Conservation (phyloP, 2,329 filamentous ascomycete genomes). For the Hymenoscyphus repandus region DNA sequence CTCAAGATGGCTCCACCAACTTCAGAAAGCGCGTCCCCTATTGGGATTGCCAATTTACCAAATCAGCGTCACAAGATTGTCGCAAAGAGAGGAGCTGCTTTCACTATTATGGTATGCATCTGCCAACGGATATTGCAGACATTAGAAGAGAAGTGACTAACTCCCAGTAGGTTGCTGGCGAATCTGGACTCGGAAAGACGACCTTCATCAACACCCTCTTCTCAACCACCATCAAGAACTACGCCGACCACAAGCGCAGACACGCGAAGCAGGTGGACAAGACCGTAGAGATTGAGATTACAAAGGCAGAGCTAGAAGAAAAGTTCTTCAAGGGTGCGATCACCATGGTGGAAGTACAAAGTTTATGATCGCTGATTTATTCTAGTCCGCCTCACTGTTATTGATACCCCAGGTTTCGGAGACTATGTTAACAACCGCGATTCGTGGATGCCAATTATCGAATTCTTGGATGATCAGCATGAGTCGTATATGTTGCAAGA, state of each 20-base stretch:
- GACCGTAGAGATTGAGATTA: slow-evolving; percentile 99
- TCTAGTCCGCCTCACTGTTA: slow-evolving; percentile 92
- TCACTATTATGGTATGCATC: slow-evolving; percentile 87
- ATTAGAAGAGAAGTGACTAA: slow-evolving; percentile 2
- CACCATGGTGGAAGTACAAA: not conserved
- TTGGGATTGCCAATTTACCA: slow-evolving; percentile 66
- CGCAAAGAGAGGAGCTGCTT: slow-evolving; percentile 84
- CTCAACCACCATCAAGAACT: slow-evolving; percentile 99
- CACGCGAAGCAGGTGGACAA: slow-evolving; percentile 99
- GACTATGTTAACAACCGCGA: slow-evolving; percentile 99
- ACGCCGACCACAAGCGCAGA: slow-evolving; percentile 98
- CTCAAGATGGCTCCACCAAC: slow-evolving; percentile 49
- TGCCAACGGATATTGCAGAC: not conserved
- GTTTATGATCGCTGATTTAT: slow-evolving; percentile 18
- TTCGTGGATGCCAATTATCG: slow-evolving; percentile 99
- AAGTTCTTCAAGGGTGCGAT: slow-evolving; percentile 98
- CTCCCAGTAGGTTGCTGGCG: slow-evolving; percentile 75
- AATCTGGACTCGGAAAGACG: slow-evolving; percentile 97
- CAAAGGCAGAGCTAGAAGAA: slow-evolving; percentile 98
- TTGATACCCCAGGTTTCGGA: slow-evolving; percentile 97
- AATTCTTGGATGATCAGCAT: slow-evolving; percentile 99
- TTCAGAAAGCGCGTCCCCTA: slow-evolving; percentile 58
- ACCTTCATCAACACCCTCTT: slow-evolving; percentile 99
- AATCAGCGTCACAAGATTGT: slow-evolving; percentile 74
- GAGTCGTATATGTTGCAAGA: slow-evolving; percentile 99